Percentiles rank a stretch among this genome's conserved stretches.
Conservation (phyloP, 108 stramenopile species). For the Nitzschia sp. region DNA sequence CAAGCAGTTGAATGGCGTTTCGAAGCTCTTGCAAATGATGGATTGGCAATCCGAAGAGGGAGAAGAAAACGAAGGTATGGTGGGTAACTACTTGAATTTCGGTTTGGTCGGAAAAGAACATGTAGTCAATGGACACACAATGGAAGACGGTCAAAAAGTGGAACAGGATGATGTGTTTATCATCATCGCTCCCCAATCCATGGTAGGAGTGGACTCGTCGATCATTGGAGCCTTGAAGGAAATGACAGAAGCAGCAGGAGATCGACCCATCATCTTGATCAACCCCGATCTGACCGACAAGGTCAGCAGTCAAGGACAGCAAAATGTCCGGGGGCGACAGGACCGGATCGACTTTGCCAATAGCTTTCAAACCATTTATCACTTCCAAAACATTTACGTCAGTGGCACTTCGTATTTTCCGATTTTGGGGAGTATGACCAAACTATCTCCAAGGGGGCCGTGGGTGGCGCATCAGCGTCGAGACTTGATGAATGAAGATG, state of each 20-base stretch:
- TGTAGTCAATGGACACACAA: slow-evolving; percentile 58
- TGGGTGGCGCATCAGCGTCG: slow-evolving; percentile 82
- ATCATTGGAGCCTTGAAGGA: slow-evolving; percentile 65
- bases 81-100: slow-evolving; percentile 78
- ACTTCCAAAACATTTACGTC: slow-evolving; percentile 83
- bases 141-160: slow-evolving; percentile 35
- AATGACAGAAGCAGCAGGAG: slow-evolving; percentile 85
- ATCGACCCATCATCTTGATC: slow-evolving; percentile 78
- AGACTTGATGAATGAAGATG: slow-evolving; percentile 61
- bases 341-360: slow-evolving; percentile 74
- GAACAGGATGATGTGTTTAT: slow-evolving; percentile 84
- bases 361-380: slow-evolving; percentile 69
- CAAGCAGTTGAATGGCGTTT: slow-evolving; percentile 78
- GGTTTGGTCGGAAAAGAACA: slow-evolving; percentile 79
- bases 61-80: slow-evolving; percentile 87
- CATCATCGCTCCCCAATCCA: slow-evolving; percentile 74
- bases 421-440: slow-evolving; percentile 71
- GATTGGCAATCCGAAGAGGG: slow-evolving; percentile 82
- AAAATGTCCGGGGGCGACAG: slow-evolving; percentile 78
- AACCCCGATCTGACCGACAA: slow-evolving; percentile 88
- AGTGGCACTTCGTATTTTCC: slow-evolving; percentile 87
- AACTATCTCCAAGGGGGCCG: slow-evolving; percentile 56
- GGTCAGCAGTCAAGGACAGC: slow-evolving; percentile 72
- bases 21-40: slow-evolving; percentile 78
- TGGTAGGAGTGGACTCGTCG: slow-evolving; percentile 77